These are phyloP conservation scores for Keithomyces neogunnii DNA, from an alignment of 2,329 filamentous ascomycete species.

Conservation along the genomic window DNA sequence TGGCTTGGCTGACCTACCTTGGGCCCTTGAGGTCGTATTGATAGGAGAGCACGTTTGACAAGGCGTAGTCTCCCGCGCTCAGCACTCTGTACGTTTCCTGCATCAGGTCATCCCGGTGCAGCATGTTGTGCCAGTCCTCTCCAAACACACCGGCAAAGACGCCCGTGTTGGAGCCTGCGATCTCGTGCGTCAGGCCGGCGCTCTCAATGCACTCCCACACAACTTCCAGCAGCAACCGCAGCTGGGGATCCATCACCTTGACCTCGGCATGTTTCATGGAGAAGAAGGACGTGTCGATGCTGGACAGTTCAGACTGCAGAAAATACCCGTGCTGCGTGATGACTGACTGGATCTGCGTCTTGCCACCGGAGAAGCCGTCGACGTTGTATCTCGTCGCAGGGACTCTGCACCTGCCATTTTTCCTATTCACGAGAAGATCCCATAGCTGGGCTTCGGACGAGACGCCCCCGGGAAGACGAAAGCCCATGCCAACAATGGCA, in stretches of 20 bases:
- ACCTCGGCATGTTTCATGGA: slow-evolving; percentile 19
- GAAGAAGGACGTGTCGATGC: slow-evolving; percentile 22
- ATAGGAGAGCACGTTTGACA: slow-evolving; percentile 16
- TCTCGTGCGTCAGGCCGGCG: slow-evolving; percentile 1
- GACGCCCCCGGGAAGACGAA: slow-evolving; percentile 23
- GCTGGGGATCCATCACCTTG: slow-evolving; percentile 21
- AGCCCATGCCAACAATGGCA: slow-evolving; percentile 21
- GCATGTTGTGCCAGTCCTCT: slow-evolving; percentile 5
- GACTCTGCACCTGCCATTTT: slow-evolving; percentile 15
- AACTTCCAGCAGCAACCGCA: slow-evolving; percentile 19
- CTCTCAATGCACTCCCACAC: slow-evolving; percentile 16
- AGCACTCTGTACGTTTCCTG: not conserved
- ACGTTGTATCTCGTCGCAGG: slow-evolving; percentile 19
- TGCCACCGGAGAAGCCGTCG: slow-evolving; percentile 13
- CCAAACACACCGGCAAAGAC: slow-evolving; percentile 5
- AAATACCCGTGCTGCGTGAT: slow-evolving; percentile 17
- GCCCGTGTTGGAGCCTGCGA: not conserved
- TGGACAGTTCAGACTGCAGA: slow-evolving; percentile 16
- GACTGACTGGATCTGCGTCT: slow-evolving; percentile 4
- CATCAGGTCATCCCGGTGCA: not conserved
- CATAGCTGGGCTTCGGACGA: slow-evolving; percentile 16
- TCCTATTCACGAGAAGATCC: slow-evolving; percentile 20
- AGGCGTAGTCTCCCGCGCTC: slow-evolving; percentile 12
- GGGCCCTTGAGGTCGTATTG: slow-evolving; percentile 8
- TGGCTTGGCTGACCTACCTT: slow-evolving; percentile 1